Base-by-base conservation (phyloP, 2,329 filamentous ascomycete genomes). In the Blastomyces percursus region DNA sequence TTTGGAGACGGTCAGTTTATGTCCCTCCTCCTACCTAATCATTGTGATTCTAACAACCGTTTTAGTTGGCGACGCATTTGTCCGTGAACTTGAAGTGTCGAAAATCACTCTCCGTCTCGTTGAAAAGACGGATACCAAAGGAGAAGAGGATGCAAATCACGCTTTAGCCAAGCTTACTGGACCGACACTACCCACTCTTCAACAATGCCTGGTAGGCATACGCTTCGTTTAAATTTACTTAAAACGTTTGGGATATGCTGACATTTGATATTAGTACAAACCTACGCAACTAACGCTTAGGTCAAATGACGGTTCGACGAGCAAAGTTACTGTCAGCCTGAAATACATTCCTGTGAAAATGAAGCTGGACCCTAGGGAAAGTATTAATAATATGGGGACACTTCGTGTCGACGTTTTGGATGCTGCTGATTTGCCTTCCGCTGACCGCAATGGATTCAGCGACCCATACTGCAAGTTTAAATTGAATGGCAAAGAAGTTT, bases 351-450 rank as follows among this genome's bases (percentile, higher is more conserved):
- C 94, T 0, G 86, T 97, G 64, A 86, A 90, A 78, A 99, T 99
- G 94, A 81, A 86, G 62, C 87, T 99, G 58, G 91, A 99, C 71
- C 89, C 94, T 0, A 91, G 87, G 70, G 94, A 99, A 77, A 96
- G 91, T 71, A 96, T 99, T 81, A 97, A 96, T 84, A 99, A 99
- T 77, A 96, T 96, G 85, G 94, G 94, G 64, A 92, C 86, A 63
- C 86, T 99, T 27, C 89, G 92, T 24, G 90, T 99, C n/a, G 91
- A 97, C 70, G 83, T 99, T 21, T 79, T 97, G 46, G 91, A 96
- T 74, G 94, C 87, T 21, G 79, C 84, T 9, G 87, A 96, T 64
- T 83, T 99, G n/a, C 94, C 94, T 8, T 87, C 94, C 1, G 93
- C 93, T 35, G 94, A 99, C 71, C 87, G 91, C 42, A 99, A 99